Evolutionary conservation across 768 basidiomycete species (phyloP).

Genomic region (Lentinula edodes): DNA sequence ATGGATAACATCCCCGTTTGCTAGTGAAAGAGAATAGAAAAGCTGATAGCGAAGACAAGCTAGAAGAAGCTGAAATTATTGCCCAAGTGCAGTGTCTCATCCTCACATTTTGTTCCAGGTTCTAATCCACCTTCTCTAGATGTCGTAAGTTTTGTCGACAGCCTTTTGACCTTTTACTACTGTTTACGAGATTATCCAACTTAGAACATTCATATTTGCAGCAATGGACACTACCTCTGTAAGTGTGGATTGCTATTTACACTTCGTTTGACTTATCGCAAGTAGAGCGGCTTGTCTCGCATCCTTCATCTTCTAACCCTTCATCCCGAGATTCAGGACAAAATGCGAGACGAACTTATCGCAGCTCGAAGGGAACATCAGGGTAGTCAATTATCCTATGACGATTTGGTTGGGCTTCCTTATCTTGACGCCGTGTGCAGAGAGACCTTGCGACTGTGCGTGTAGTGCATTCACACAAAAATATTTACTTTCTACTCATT

Average conservation of each 20-base stretch:
- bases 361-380: slow-evolving; percentile 14
- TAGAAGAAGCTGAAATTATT: slow-evolving; percentile 22
- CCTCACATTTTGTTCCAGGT: neutral
- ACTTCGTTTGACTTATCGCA: neutral
- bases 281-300: slow-evolving; percentile 25
- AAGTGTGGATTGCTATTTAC: neutral
- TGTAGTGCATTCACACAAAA: neutral
- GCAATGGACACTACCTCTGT: slow-evolving; percentile 39
- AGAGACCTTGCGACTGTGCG: slow-evolving; percentile 35
- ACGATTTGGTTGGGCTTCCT: slow-evolving; percentile 28
- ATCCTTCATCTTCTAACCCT: slow-evolving; percentile 29
- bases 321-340: slow-evolving; percentile 23
- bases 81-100: slow-evolving; percentile 16
- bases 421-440: slow-evolving; percentile 32
- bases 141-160: slow-evolving; percentile 4
- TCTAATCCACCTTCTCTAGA: neutral
- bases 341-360: slow-evolving; percentile 29
- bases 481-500: neutral
- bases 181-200: neutral
- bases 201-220: slow-evolving; percentile 27
- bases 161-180: neutral
- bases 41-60: slow-evolving; percentile 13
- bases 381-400: slow-evolving; percentile 25
- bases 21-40: slow-evolving; percentile 14
- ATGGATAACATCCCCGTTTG: neutral